Evolutionary conservation across 1,139 yeast genomes (phyloP).

Genomic region (Saccharomycopsis crataegensis): DNA sequence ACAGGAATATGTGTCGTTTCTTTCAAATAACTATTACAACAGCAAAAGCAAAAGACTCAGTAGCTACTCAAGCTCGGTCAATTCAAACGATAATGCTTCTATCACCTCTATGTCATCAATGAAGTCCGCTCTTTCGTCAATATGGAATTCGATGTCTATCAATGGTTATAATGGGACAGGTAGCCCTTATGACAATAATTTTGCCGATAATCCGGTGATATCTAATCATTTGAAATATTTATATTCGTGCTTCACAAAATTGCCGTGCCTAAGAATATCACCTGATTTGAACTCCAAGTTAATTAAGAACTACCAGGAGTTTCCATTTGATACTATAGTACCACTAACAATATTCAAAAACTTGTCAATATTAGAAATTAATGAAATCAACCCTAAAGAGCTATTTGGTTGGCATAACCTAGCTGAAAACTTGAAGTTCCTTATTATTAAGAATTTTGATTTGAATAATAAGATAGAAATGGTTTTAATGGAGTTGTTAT

Average conservation of each 20-base stretch:
- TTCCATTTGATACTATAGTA: conserved; percentile 64
- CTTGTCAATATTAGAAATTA: conserved; percentile 51
- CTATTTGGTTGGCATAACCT: conserved; percentile 58
- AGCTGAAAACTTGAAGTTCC: conserved; percentile 48
- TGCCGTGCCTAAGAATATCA: conserved; percentile 54
- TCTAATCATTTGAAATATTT: conserved; percentile 48
- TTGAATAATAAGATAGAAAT: conserved; percentile 46
- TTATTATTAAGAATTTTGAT: conserved; percentile 46
- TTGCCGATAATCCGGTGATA: conserved; percentile 24
- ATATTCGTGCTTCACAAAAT: conserved; percentile 58
- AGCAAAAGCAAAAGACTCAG: conserved; percentile 14
- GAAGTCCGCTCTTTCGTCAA: conserved; percentile 41
- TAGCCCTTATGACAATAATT: conserved; percentile 36
- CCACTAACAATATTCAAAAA: conserved; percentile 56
- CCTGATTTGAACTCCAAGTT: conserved; percentile 51
- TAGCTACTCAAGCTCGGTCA: conserved; percentile 17
- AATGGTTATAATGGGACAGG: conserved; percentile 25
- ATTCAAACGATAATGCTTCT: conserved; percentile 43
- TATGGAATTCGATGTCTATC: conserved; percentile 27
- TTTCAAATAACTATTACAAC: conserved; percentile 17
- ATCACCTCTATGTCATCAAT: conserved; percentile 57
- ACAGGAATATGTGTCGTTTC: conserved; percentile 19
- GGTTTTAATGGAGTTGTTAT: conserved; percentile 42
- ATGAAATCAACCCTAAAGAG: conserved; percentile 57
- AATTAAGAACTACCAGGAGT: conserved; percentile 58